Evolutionary conservation across 164 flowering plant genomes (phyloP).

Genomic region (Macadamia tetraphylla): DNA sequence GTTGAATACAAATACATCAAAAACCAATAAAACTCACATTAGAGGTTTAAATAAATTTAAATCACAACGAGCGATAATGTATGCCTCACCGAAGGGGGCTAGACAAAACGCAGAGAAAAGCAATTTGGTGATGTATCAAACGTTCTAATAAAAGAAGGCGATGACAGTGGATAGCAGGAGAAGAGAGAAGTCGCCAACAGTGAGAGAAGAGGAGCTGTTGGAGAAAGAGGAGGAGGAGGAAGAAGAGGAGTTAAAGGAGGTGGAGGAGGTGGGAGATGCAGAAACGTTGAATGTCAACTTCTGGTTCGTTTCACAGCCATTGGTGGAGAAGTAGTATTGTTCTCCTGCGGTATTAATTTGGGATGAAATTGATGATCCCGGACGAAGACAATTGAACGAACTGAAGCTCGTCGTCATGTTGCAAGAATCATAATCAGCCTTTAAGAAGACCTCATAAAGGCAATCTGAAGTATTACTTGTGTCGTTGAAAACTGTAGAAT

Average conservation of each 20-base stretch:
- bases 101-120: too few relatives aligned
- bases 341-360: constrained; percentile 7
- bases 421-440: background rate
- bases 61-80: too few relatives aligned
- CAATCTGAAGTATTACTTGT: background rate
- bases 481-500: background rate
- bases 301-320: constrained; percentile 9
- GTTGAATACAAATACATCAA: too few relatives aligned
- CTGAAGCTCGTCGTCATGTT: background rate
- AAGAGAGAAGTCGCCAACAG: background rate
- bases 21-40: too few relatives aligned
- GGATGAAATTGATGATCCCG: background rate
- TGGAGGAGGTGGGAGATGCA: constrained; percentile 1
- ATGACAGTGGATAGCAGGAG: background rate
- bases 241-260: too few relatives aligned
- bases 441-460: background rate
- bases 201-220: background rate
- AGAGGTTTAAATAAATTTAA: too few relatives aligned
- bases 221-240: background rate
- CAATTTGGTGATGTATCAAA: too few relatives aligned
- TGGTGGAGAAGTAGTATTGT: constrained; percentile 20
- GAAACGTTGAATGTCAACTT: constrained; percentile 9
- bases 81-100: too few relatives aligned
- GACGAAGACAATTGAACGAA: too few relatives aligned
- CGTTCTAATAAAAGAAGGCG: background rate